These are phyloP conservation scores for Phylloporus sp. DNA, from an alignment of 1,284 basidiomycete species.

Conservation along the genomic window DNA sequence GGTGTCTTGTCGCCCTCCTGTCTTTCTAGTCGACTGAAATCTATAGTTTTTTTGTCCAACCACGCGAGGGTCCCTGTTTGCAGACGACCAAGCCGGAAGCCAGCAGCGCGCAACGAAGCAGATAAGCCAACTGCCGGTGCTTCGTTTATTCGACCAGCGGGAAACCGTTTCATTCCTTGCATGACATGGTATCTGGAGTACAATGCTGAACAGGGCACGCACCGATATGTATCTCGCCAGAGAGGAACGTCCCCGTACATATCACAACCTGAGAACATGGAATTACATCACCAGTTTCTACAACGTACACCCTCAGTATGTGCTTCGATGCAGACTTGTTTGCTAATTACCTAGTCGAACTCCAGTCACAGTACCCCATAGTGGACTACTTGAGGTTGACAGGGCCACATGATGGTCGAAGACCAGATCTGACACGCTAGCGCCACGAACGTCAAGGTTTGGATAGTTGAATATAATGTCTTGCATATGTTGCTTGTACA, in stretches of 20 bases:
- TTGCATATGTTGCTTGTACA: constrained; percentile 88
- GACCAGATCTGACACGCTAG: constrained; percentile 82
- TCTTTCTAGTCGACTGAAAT: constrained; percentile 64
- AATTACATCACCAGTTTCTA: constrained; percentile 81
- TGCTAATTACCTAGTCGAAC: constrained; percentile 69
- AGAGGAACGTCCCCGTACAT: constrained; percentile 90
- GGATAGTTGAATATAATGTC: constrained; percentile 67
- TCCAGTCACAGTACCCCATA: constrained; percentile 67
- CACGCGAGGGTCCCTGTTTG: constrained; percentile 93
- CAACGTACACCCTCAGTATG: constrained; percentile 10
- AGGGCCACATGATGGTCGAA: constrained; percentile 57
- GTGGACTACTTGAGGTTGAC: constrained; percentile 28
- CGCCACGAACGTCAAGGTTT: constrained; percentile 75
- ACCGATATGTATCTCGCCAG: constrained; percentile 91
- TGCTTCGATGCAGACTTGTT: not conserved
- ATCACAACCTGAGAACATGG: constrained; percentile 83
- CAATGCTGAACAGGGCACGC: constrained; percentile 16
- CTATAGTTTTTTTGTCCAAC: constrained; percentile 73
- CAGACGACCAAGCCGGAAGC: constrained; percentile 82
- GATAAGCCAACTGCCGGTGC: constrained; percentile 80
- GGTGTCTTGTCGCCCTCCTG: constrained; percentile 72
- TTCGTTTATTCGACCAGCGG: constrained; percentile 85
- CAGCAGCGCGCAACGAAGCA: constrained; percentile 74
- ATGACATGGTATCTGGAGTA: not conserved
- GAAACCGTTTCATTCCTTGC: constrained; percentile 76